Base-by-base conservation (phyloP, 768 basidiomycete species). In the Xanthoconium purpureum region DNA sequence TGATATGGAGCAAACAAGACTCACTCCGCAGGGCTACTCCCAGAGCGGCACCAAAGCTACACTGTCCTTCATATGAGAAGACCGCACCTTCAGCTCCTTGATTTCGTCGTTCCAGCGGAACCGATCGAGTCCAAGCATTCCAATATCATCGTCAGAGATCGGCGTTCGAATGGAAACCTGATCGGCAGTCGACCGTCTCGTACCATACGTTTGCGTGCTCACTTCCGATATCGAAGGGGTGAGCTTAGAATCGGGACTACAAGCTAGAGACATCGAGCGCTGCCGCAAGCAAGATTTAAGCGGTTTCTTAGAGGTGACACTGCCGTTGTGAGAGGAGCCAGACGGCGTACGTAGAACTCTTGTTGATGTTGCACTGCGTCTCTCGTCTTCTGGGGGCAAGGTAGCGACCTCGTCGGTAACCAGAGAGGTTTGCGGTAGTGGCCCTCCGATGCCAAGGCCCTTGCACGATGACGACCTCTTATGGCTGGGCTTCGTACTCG, bases 61-160 rank as follows among this genome's bases (percentile, higher is more conserved):
- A 7, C 67, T 68, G 28, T 71, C 69, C 18, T 61, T 68, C 30
- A 45, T 47, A 7, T 70, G 63, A 4, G 24, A 24, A 24, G 24
- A 24, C 4, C 24, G 24, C 24, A 24, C 24, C 13, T 45, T 61
- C 6, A 50, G 32, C 18, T 65, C 68, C 20, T 55, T 58, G 37
- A 37, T 20, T 10, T 61, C 56, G 4, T 66, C 54, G 33, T 44
- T 57, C 64, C 62, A 71, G 24, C 33, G 46, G 36, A 66, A 69
- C 12, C 58, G 58, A 43, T 69, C 63, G 5, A 71, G 67, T 39
- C 67, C 64, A 7, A 69, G 51, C n/a, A 64, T 57, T n/a, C 67
- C 56, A 43, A 69, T 59, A 14, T 64, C 64, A 1, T 58, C 51
- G 0, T 66, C 59, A 18, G 57, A 61, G 14, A 50, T 44, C 0